Percentiles rank a stretch among this genome's conserved stretches.
Evolutionary conservation across 495 filamentous ascomycete species (phyloP).

Genomic region (Talaromyces adpressus): DNA sequence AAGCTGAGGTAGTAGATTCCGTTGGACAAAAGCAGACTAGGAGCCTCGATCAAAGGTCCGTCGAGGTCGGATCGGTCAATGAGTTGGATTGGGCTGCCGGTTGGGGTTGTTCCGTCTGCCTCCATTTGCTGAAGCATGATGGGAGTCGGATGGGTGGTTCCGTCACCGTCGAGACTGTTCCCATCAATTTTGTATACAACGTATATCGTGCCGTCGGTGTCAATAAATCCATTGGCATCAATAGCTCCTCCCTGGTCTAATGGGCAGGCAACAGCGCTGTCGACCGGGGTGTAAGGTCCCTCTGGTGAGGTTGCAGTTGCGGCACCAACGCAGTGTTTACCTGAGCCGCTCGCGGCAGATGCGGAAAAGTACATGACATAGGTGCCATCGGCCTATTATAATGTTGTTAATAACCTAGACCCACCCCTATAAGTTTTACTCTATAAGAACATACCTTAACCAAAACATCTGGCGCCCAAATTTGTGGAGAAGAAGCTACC

Average conservation of each 20-base stretch:
- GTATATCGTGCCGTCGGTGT: constrained; percentile 42
- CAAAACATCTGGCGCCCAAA: constrained; percentile 31
- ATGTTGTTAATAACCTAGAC: neutral
- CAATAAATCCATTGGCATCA: constrained; percentile 45
- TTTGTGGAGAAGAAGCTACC: constrained; percentile 12
- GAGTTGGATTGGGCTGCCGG: constrained; percentile 41
- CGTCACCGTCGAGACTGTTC: constrained; percentile 49
- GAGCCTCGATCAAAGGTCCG: constrained; percentile 55
- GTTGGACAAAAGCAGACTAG: constrained; percentile 36
- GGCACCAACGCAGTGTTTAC: constrained; percentile 47
- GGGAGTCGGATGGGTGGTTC: constrained; percentile 45
- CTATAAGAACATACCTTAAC: constrained; percentile 19
- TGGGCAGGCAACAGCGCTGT: constrained; percentile 39
- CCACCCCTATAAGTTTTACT: neutral
- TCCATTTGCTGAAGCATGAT: constrained; percentile 51
- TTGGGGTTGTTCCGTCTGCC: constrained; percentile 42
- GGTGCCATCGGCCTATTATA: constrained; percentile 26
- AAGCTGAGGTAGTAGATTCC: constrained; percentile 54
- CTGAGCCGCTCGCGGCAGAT: constrained; percentile 21
- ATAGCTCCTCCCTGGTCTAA: constrained; percentile 46
- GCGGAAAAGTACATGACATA: constrained; percentile 54
- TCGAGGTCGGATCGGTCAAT: constrained; percentile 46
- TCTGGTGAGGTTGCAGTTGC: constrained; percentile 21
- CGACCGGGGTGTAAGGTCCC: constrained; percentile 43
- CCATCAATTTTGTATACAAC: constrained; percentile 56